A percentile compares a stretch with the other conserved stretches of the same genome.
Evolutionary conservation across 2,329 filamentous ascomycete genomes (phyloP).

Genomic region (Colletotrichum orbiculare): DNA sequence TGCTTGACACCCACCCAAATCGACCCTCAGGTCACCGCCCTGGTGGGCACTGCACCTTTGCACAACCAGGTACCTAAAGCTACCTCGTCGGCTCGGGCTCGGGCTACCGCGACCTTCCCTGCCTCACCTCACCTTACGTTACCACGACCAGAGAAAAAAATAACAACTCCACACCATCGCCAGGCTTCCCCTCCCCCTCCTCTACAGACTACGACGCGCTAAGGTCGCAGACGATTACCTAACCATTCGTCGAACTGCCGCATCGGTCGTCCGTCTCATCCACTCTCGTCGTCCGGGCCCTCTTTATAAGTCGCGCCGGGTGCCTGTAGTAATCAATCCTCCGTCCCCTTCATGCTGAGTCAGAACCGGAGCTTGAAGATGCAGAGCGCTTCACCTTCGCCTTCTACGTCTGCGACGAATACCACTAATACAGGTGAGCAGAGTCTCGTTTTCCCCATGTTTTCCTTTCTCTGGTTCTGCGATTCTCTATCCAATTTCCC

Average conservation of each 20-base stretch:
- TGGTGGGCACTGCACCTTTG: conserved; percentile 22
- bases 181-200: conserved; percentile 36
- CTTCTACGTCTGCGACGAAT: conserved; percentile 36
- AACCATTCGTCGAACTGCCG: conserved; percentile 35
- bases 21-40: conserved; percentile 1
- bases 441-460: conserved; percentile 14
- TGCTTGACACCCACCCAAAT: conserved; percentile 3
- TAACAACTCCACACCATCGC: conserved; percentile 30
- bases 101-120: conserved; percentile 17
- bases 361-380: conserved; percentile 39
- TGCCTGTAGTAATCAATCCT: conserved; percentile 38
- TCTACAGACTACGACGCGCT: conserved; percentile 36
- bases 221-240: conserved; percentile 36
- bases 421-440: conserved; percentile 37
- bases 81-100: conserved; percentile 9
- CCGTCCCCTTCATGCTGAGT: conserved; percentile 38
- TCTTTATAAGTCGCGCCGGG: conserved; percentile 35
- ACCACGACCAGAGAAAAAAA: conserved; percentile 16
- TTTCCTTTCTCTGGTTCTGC: conserved; percentile 16
- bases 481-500: conserved; percentile 18
- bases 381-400: conserved; percentile 37
- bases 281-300: conserved; percentile 35
- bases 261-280: conserved; percentile 35
- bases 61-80: conserved; percentile 6
- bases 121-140: conserved; percentile 28